These are phyloP conservation scores for Fraxinus floribunda DNA, from an alignment of 305 asterid species.

Conservation along the genomic window DNA sequence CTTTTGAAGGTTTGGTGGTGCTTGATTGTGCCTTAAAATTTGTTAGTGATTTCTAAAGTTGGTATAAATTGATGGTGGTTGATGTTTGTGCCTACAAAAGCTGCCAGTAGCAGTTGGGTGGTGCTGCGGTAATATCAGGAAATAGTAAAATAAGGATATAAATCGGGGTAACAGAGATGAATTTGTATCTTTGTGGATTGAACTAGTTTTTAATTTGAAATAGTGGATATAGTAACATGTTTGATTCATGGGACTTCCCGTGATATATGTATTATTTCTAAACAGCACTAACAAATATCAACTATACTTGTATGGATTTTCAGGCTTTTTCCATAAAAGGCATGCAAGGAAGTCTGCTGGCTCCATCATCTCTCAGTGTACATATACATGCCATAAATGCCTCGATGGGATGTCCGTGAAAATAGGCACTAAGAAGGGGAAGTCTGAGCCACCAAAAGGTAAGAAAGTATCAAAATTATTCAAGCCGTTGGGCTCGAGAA, in stretches of 20 bases:
- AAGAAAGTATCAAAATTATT: conserved; percentile 44
- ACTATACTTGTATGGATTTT: conserved; percentile 21
- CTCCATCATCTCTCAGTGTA: conserved; percentile 36
- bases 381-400: conserved; percentile 70
- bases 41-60: not conserved
- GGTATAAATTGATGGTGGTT: not conserved
- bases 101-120: conserved; percentile 1
- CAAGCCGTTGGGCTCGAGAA: conserved; percentile 41
- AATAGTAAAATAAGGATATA: not conserved
- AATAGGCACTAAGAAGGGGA: conserved; percentile 37
- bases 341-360: conserved; percentile 62
- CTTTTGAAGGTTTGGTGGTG: not conserved
- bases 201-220: conserved; percentile 19
- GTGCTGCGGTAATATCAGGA: not conserved
- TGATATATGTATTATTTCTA: conserved; percentile 18
- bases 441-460: conserved; percentile 29
- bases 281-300: not conserved
- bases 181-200: conserved; percentile 10
- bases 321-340: conserved; percentile 73
- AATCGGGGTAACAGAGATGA: not conserved
- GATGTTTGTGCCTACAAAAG: not conserved
- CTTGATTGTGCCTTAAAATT: not conserved
- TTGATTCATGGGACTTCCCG: conserved; percentile 6
- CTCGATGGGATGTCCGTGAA: conserved; percentile 38
- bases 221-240: conserved; percentile 13